Evolutionary conservation across 176 grass and related monocot species (phyloP), one percentile per base, ranked within the genome.

Genomic region (Musa beccarii): DNA sequence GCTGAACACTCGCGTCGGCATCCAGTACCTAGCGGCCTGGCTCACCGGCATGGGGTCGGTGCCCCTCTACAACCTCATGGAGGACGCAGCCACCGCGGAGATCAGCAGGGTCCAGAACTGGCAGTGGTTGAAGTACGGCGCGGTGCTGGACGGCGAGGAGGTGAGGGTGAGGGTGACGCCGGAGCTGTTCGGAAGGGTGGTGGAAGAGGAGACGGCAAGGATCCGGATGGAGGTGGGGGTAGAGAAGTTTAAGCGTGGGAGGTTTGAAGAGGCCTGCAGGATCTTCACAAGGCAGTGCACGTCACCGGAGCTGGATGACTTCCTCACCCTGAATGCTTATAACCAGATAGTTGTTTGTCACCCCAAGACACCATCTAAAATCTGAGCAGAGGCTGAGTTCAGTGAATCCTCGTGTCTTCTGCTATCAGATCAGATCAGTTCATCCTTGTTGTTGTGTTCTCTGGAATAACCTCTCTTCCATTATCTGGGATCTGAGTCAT

Each of bases 31-130:
- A 0, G 90, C 86, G 57, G 86, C 94, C 34, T 98, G 94, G 94
- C 84, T 98, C 71, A 83, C 71, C 8, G 90, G 94, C 2, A 82
- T 86, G 0, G 90, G 90, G 1, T 89, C 90, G 67, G 94, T 93
- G 75, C 90, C 94, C 65, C 86, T 98, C 0, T 98, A 91, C 90
- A 89, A 89, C 82, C 88, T 98, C 8, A 98, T 93, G 94, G 94
- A 98, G 88, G 94, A 98, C 79, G 94, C 90, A 0, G 94, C 94
- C 26, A 98, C 94, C 3, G 94, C 88, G 29, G 90, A 98, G 90
- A 98, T 98, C 81, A 91, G 90, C 84, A 84, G 94, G 75, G 88
- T 89, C 24, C 94, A 93, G 86, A 93, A 87, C 84, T 98, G 90
- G 94, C 94, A 98, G 88, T 98, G 94, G 94, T 79, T 93, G 34